Base-by-base conservation (phyloP, 345 rosid genomes). In the Eucalyptus albens region DNA sequence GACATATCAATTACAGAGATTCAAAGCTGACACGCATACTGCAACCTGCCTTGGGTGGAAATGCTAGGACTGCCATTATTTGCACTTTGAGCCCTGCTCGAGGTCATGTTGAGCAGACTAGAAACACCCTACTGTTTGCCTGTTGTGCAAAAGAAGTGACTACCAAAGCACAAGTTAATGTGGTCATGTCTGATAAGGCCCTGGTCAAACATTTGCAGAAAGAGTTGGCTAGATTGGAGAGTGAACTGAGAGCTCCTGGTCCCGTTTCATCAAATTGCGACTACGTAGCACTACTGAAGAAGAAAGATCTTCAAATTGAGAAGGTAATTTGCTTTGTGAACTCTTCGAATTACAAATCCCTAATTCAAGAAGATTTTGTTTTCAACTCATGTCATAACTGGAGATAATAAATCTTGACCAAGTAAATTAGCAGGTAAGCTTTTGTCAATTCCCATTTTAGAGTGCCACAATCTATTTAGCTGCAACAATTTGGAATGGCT, bases 141-240 rank as follows among this genome's bases (percentile, higher is more conserved):
- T 95, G 99, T 87, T 96, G 98, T 91, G 99, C 99, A 51, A 98
- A 97, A 91, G 99, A 98, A 94, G 98, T 98, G 83, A 95, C 96
- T 85, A 98, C 99, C 24, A 98, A 96, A 91, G 99, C 99, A 89
- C 99, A 98, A 91, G 97, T 98, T 90, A 98, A 98, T 91, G 97
- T 98, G 62, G 99, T 98, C 91, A 96, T 98, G 99, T 98, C 99
- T 89, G 99, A 98, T 92, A 98, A 97, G 95, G 98, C 98, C 49
- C 92, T 98, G 93, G 99, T 98, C 89, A 97, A 98, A 94, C 99
- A 97, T 87, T 93, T 98, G 91, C 99, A 97, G 90, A 96, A 89
- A 87, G 99, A 98, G 91, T 88, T 98, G 92, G 99, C 99, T 89
- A 94, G 99, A 91, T 91, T 98, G 89, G 99, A 98, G 92, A 94